phyloP scores from a whole-genome alignment of 495 filamentous ascomycete species.

The Aspergillus sclerotiicarbonarius region DNA sequence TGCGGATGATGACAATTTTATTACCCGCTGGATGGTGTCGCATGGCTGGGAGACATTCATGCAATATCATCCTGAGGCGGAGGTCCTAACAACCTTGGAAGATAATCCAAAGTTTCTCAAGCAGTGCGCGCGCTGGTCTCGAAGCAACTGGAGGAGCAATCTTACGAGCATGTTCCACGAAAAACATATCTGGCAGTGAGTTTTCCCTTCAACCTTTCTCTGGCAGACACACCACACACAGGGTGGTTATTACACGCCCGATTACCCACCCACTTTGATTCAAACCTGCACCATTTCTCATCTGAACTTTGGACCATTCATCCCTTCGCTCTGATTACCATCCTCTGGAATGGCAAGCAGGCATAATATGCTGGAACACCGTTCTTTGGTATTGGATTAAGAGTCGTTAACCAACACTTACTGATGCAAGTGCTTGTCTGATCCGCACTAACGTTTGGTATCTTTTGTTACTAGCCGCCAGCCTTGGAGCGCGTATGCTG shows the following conservation, averaged over 20 bases:
- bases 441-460: slow-evolving; percentile 28
- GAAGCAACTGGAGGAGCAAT: slow-evolving; percentile 82
- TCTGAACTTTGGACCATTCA: no score
- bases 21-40: slow-evolving; percentile 75
- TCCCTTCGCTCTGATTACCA: no score
- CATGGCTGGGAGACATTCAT: slow-evolving; percentile 75
- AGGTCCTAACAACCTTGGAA: slow-evolving; percentile 74
- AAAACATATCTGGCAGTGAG: slow-evolving; percentile 66
- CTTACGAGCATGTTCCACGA: slow-evolving; percentile 72
- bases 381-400: no score
- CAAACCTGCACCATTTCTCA: no score
- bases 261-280: neutral
- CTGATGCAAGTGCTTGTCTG: no score
- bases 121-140: slow-evolving; percentile 78
- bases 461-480: slow-evolving; percentile 52
- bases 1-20: slow-evolving; percentile 82
- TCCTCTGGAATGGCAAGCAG: no score
- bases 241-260: neutral
- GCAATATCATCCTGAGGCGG: slow-evolving; percentile 70
- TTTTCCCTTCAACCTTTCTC: slow-evolving; percentile 23
- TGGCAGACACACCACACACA: neutral
- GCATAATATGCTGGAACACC: no score
- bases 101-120: slow-evolving; percentile 70
- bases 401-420: no score
- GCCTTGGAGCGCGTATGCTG: slow-evolving; percentile 73